These are phyloP conservation scores for Cyclotella kingstonii DNA, from an alignment of 108 stramenopile species.

Conservation along the genomic window DNA sequence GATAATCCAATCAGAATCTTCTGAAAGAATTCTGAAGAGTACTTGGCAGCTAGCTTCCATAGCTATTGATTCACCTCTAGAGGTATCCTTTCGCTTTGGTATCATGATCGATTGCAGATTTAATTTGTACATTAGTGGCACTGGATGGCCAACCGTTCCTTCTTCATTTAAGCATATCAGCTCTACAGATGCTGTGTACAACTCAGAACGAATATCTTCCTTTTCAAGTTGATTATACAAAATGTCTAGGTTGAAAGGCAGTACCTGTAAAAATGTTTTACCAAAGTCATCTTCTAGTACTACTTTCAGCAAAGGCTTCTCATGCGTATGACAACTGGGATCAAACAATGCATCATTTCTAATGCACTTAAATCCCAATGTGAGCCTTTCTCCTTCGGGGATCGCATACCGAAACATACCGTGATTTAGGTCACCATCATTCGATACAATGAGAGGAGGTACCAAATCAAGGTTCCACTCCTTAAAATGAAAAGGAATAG, in stretches of 20 bases:
- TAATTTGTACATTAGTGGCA: constrained; percentile 52
- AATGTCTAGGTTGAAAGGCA: constrained; percentile 53
- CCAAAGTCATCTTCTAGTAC: constrained; percentile 61
- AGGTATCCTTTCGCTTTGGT: constrained; percentile 23
- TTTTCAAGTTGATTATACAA: constrained; percentile 48
- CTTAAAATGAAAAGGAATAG: constrained; percentile 58
- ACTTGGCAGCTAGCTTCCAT: constrained; percentile 23
- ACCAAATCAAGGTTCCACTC: constrained; percentile 61
- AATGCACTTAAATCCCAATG: constrained; percentile 59
- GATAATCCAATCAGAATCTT: constrained; percentile 61
- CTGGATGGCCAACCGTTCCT: constrained; percentile 64
- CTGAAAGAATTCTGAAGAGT: constrained; percentile 52
- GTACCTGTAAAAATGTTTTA: constrained; percentile 55
- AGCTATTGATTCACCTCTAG: constrained; percentile 8
- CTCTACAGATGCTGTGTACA: constrained; percentile 42
- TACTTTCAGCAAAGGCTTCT: constrained; percentile 45
- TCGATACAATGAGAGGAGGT: constrained; percentile 33
- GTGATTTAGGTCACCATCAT: constrained; percentile 54
- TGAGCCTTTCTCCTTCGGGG: constrained; percentile 57
- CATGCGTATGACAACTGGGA: constrained; percentile 1
- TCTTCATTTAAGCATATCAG: constrained; percentile 38
- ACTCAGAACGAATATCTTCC: constrained; percentile 32
- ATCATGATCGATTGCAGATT: constrained; percentile 35
- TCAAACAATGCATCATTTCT: constrained; percentile 14
- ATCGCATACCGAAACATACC: constrained; percentile 50